Base-by-base conservation (phyloP, 495 filamentous ascomycete species). In the Penicillium crystallinum region DNA sequence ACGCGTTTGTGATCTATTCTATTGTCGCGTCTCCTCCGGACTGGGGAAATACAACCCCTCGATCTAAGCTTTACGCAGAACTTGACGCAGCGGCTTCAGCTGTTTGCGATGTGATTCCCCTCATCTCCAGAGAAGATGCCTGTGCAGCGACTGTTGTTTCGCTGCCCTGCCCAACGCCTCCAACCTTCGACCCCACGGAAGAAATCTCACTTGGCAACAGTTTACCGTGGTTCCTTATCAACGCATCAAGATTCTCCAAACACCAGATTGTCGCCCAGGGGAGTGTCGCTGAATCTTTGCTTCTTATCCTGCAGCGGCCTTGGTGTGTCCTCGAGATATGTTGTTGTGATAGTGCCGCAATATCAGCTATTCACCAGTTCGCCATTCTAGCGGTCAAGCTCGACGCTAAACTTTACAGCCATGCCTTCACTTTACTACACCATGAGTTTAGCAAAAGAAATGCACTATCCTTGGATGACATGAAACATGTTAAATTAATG, bases 311-410 rank as follows among this genome's bases (percentile, higher is more conserved):
- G 15, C 60, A 59, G 35, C 60, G 54, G 8, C 60, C 60, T 9
- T 63, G 60, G 60, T 63, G 60, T 46, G 47, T 63, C 7, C 54
- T 63, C 3, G 60, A 63, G 37, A 29, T 59, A 12, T 63, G 60
- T 33, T 62, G 57, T 35, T 53, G 53, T 47, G 51, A 59, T 17
- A 42, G 19, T 9, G 2, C 34, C n/a, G 55, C 49, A 1, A 30
- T 62, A 19, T 44, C 43, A 0, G 47, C 52, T 14, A 29, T 55
- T 14, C 21, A 33, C n/a, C 47, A 18, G 7, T 47, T 62, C 46
- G 52, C 45, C 2, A 17, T 6, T 3, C 0, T 52, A 3, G 55
- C 59, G n/a, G 9, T 43, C 12, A 30, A 46, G 14, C 15, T 54
- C 4, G 45, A 62, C 31, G 4, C 23, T 3, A 6, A 18, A 1